These are phyloP conservation scores for Malbranchea cinnamomea DNA, from an alignment of 2,329 filamentous ascomycete genomes.

Conservation along the genomic window DNA sequence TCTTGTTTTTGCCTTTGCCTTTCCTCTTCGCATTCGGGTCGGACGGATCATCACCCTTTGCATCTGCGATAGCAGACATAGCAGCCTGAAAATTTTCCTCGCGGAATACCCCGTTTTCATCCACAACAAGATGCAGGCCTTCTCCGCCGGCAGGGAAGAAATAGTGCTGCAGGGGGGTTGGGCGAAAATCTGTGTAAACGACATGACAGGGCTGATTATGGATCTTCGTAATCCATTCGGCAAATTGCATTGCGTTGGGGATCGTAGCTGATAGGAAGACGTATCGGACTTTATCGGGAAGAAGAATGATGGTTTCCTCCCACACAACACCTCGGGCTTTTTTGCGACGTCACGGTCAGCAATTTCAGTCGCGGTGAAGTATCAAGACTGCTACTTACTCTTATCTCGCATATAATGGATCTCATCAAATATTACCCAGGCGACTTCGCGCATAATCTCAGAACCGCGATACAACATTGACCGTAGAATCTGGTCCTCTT, in stretches of 20 bases:
- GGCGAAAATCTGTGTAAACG: conserved; percentile 96
- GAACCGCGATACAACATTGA: conserved; percentile 97
- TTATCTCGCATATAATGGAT: conserved; percentile 98
- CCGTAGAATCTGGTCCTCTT: conserved; percentile 73
- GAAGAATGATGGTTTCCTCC: conserved; percentile 97
- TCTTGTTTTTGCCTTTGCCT: conserved; percentile 85
- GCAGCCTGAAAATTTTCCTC: conserved; percentile 97
- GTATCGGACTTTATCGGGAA: conserved; percentile 97
- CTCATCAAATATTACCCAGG: conserved; percentile 96
- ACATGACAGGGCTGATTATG: conserved; percentile 97
- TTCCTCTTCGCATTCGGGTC: conserved; percentile 68
- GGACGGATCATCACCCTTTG: conserved; percentile 68
- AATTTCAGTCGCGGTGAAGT: not conserved
- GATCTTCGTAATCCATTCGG: conserved; percentile 97
- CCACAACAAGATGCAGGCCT: conserved; percentile 85
- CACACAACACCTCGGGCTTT: conserved; percentile 78
- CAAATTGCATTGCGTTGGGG: conserved; percentile 97
- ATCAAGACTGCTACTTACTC: conserved; percentile 19
- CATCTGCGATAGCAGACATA: conserved; percentile 78
- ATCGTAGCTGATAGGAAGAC: conserved; percentile 98
- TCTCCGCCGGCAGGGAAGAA: conserved; percentile 89
- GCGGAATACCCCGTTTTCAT: conserved; percentile 90
- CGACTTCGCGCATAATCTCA: conserved; percentile 98
- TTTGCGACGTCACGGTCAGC: conserved; percentile 12
- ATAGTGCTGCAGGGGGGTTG: conserved; percentile 92